These are phyloP conservation scores for Cymbopogon citratus DNA, from an alignment of 176 grass and related monocot genomes.

Conservation along the genomic window DNA sequence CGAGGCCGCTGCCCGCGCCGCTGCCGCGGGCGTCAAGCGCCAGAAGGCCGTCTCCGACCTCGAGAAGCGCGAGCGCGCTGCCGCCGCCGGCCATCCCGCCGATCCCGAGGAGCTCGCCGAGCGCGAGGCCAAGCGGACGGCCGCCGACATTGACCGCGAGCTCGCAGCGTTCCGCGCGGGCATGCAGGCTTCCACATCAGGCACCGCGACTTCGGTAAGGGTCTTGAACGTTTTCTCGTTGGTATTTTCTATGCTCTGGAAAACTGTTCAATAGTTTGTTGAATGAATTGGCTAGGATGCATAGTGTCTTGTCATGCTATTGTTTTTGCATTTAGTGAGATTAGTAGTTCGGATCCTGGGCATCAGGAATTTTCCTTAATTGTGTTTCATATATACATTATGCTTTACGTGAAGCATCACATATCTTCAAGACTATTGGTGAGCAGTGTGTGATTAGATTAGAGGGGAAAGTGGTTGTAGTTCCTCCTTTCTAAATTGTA, in stretches of 20 bases:
- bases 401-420: not conserved
- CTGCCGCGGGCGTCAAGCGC: conserved; percentile 40
- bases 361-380: not conserved
- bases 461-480: too few species aligned
- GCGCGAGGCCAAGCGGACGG: conserved; percentile 38
- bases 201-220: conserved; percentile 39
- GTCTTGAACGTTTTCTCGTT: not conserved
- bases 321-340: not conserved
- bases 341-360: not conserved
- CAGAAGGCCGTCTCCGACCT: conserved; percentile 63
- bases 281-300: not conserved
- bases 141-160: conserved; percentile 45
- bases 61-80: conserved; percentile 76
- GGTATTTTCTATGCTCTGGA: not conserved
- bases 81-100: conserved; percentile 1
- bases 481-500: too few species aligned
- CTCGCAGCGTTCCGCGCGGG: conserved; percentile 30
- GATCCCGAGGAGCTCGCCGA: conserved; percentile 31
- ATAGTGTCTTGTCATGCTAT: not conserved
- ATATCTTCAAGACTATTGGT: not conserved
- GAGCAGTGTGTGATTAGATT: not conserved
- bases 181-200: not conserved
- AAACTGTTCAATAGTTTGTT: not conserved
- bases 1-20: conserved; percentile 43
- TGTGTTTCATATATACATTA: not conserved